These are phyloP conservation scores for Solanum chiquidenum DNA, from an alignment of 257 asterid species.

Conservation along the genomic window DNA sequence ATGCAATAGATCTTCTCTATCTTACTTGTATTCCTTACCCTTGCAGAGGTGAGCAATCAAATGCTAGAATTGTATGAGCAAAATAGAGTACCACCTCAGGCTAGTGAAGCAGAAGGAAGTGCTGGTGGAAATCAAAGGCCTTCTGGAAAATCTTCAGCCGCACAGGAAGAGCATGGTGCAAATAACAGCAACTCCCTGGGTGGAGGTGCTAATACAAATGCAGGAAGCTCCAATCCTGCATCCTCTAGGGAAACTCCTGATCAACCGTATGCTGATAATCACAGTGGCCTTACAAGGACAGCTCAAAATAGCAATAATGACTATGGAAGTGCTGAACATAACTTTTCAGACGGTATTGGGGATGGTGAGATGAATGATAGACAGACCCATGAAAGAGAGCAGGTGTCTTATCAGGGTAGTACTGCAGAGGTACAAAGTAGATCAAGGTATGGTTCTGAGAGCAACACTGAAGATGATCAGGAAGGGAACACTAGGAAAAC, in stretches of 20 bases:
- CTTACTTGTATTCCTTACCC: slow-evolving; percentile 3
- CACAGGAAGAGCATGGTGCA: slow-evolving; percentile 34
- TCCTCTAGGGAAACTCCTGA: slow-evolving; percentile 25
- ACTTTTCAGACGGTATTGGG: slow-evolving; percentile 7
- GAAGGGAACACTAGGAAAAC: slow-evolving; percentile 29
- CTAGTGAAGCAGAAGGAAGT: slow-evolving; percentile 74
- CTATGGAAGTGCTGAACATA: slow-evolving; percentile 9
- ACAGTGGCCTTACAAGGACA: slow-evolving; percentile 10
- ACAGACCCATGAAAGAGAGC: slow-evolving; percentile 24
- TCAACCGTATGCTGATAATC: slow-evolving; percentile 15
- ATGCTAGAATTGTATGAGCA: slow-evolving; percentile 85
- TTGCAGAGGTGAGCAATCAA: slow-evolving; percentile 97
- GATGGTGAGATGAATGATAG: slow-evolving; percentile 31
- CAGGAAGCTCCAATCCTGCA: slow-evolving; percentile 35
- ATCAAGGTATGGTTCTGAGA: slow-evolving; percentile 19
- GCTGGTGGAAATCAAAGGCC: slow-evolving; percentile 57
- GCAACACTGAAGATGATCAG: slow-evolving; percentile 21
- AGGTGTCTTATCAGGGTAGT: slow-evolving; percentile 20
- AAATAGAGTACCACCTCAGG: slow-evolving; percentile 54
- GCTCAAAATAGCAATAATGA: slow-evolving; percentile 18
- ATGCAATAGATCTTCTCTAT: neutral
- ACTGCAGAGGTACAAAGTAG: slow-evolving; percentile 17
- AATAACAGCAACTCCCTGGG: slow-evolving; percentile 29
- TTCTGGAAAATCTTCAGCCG: slow-evolving; percentile 26
- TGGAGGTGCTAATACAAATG: slow-evolving; percentile 31